Conservation (phyloP, 2,329 filamentous ascomycete genomes). For the Chrysoporthe deuterocubensis region DNA sequence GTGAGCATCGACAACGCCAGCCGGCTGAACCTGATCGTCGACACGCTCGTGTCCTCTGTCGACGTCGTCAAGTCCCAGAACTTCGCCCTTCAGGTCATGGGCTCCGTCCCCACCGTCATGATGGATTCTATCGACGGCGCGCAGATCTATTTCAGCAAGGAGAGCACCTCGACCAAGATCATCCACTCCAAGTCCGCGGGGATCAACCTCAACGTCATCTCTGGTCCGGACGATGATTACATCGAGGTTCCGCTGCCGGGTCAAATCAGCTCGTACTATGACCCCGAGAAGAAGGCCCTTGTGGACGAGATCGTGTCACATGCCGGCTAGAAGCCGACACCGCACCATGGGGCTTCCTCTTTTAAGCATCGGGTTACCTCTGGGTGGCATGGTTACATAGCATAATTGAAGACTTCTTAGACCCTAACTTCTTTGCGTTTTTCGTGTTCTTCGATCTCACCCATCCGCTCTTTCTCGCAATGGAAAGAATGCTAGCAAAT, state of each 20-base stretch:
- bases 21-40: slow-evolving; percentile 82
- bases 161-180: slow-evolving; percentile 77
- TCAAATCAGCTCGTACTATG: slow-evolving; percentile 81
- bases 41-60: slow-evolving; percentile 86
- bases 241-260: slow-evolving; percentile 86
- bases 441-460: too few relatives aligned
- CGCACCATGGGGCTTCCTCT: background rate
- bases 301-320: slow-evolving; percentile 96
- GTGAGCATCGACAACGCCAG: slow-evolving; percentile 91
- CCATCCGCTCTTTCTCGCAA: too few relatives aligned
- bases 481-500: too few relatives aligned
- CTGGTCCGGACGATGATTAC: slow-evolving; percentile 75
- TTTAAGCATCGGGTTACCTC: background rate
- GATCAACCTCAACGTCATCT: slow-evolving; percentile 84
- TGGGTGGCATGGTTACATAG: slow-evolving; percentile 3
- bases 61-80: slow-evolving; percentile 95
- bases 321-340: slow-evolving; percentile 62
- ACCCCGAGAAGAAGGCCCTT: slow-evolving; percentile 71
- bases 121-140: slow-evolving; percentile 94
- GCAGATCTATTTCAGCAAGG: slow-evolving; percentile 80
- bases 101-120: slow-evolving; percentile 82
- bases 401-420: background rate
- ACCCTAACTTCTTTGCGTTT: background rate
- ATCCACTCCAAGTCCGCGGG: slow-evolving; percentile 87
- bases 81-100: slow-evolving; percentile 91